These are phyloP conservation scores for Lentinula guzmanii DNA, from an alignment of 768 basidiomycete genomes.

Conservation along the genomic window DNA sequence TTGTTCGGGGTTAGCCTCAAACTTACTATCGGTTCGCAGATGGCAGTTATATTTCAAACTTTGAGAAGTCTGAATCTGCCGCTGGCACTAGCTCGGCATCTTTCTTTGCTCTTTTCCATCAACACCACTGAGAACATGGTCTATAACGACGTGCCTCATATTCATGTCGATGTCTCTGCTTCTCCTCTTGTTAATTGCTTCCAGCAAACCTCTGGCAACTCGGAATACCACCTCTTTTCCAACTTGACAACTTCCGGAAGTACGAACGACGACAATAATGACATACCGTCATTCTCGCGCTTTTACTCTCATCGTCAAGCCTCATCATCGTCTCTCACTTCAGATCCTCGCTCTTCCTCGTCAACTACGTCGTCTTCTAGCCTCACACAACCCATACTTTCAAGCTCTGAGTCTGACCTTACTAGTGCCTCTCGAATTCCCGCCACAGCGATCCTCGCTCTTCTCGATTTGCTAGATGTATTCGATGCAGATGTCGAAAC, in stretches of 20 bases:
- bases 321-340: not conserved
- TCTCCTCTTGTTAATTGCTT: not conserved
- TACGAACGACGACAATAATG: not conserved
- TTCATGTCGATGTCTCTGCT: not conserved
- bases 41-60: too few relatives aligned
- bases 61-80: not conserved
- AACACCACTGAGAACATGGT: slow-evolving; percentile 9
- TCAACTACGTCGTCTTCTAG: not conserved
- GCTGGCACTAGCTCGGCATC: not conserved
- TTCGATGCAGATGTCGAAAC: slow-evolving; percentile 25
- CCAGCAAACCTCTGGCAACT: not conserved
- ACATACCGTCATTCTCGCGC: not conserved
- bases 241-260: not conserved
- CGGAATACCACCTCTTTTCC: not conserved
- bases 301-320: not conserved
- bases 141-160: slow-evolving; percentile 6
- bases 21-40: too few relatives aligned
- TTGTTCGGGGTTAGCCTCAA: not conserved
- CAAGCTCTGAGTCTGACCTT: slow-evolving; percentile 2
- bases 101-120: not conserved
- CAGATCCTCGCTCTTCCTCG: not conserved
- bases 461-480: slow-evolving; percentile 27
- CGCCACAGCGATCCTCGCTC: slow-evolving; percentile 19
- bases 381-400: not conserved
- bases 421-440: slow-evolving; percentile 9